Base-by-base conservation (phyloP, 495 filamentous ascomycete species). In the Endocarpon pusillum region DNA sequence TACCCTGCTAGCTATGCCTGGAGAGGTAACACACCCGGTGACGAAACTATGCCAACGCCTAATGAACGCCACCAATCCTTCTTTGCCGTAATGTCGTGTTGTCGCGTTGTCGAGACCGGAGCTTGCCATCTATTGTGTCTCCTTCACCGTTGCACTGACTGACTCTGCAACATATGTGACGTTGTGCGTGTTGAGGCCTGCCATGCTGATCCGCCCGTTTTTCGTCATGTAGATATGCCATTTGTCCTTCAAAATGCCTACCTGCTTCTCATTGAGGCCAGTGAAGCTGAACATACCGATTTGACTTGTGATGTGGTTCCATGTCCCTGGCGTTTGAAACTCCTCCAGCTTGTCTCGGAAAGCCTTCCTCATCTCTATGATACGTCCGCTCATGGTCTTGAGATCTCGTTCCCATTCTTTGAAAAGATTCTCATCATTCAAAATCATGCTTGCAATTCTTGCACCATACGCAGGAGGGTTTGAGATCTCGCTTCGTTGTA, bases 241-340 rank as follows among this genome's bases (percentile, higher is more conserved):
- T 42, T 87, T 75, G 31, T 75, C 69, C 34, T 81, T 65, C 40
- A 99, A 50, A 54, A 73, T 71, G 54, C 70, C 45, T n/a, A 93
- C 89, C 55, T 99, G 89, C 32, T 64, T 48, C 64, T 94, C 87
- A 1, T 51, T 75, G 54, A 99, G 52, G 1, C 89, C 89, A 2
- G 89, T 99, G 53, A 91, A 99, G 49, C 78, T 86, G 60, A 99
- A 99, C 89, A 99, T 99, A 47, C 89, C 89, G 54, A 99, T 99
- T 67, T 99, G 89, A 41, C 89, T 78, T 6, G 85, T 92, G 51
- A 99, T 92, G 56, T 99, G 89, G 37, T 82, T 78, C 89, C 89
- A 97, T 8, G 67, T 74, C 3, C 89, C 91, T 0, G 87, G 86
- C 1, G 89, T 94, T 2, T 69, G 75, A 25, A 51, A 54, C 42